phyloP scores from a whole-genome alignment of 768 basidiomycete species.

The Naematelia encephala region DNA sequence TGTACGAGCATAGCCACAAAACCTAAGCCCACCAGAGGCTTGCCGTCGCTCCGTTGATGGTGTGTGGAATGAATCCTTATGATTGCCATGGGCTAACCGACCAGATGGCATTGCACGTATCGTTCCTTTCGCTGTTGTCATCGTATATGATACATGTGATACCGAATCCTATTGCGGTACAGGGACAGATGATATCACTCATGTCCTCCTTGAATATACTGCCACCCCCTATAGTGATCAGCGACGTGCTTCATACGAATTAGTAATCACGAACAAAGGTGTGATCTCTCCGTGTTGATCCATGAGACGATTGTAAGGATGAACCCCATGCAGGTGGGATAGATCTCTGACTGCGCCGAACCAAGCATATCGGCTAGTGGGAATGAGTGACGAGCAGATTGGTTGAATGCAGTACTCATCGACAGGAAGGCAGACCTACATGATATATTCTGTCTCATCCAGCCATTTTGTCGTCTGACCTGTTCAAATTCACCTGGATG shows the following conservation, averaged over 20 bases:
- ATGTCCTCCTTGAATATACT: conserved; percentile 38
- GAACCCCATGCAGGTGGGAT: conserved; percentile 37
- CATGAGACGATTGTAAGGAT: conserved; percentile 42
- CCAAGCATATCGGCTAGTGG: conserved; percentile 34
- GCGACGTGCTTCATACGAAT: no score
- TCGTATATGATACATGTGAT: no score
- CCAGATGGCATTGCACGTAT: no score
- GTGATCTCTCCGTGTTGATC: conserved; percentile 26
- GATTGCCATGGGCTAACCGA: no score
- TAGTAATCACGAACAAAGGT: conserved; percentile 1
- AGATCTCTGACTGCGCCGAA: conserved; percentile 32
- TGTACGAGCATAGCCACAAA: no score
- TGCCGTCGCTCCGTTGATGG: no score
- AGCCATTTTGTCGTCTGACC: conserved; percentile 44
- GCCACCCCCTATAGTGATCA: conserved; percentile 18
- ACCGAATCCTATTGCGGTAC: background rate
- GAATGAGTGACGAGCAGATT: background rate
- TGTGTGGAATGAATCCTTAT: no score
- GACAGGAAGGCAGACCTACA: no score
- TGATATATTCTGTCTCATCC: conserved; percentile 37
- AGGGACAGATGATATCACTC: conserved; percentile 13
- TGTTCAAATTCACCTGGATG: conserved; percentile 5
- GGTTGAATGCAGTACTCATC: background rate
- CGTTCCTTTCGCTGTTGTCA: no score
- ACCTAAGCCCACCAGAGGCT: no score